Base-by-base conservation (phyloP, 805 yeast genomes). In the Spathaspora arborariae region DNA sequence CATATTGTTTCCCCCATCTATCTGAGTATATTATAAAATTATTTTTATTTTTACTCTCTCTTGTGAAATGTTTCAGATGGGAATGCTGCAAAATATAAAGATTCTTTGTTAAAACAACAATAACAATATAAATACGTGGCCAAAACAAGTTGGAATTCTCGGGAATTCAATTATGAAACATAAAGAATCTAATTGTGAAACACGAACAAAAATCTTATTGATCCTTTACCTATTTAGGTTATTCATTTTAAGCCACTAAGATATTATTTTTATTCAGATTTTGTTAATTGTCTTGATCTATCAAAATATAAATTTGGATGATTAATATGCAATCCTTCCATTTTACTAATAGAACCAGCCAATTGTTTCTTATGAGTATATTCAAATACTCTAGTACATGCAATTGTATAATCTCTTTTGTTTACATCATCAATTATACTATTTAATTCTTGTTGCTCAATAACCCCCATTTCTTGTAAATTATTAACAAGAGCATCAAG, bases 271-370 rank as follows among this genome's bases (percentile, higher is more conserved):
- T 22, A 30, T 18, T 42, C 45, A 3, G 50, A 33, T 37, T 59
- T 58, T 45, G 78, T 83, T 48, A 81, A 65, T 51, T 81, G 81
- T 52, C 84, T 70, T 21, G 88, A 81, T 56, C 95, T 75, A 52
- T 86, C 92, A 61, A 85, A 92, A 66, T 90, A 94, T 51, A 85
- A 75, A 59, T 91, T 90, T 4, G 99, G 98, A 68, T 90, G 96
- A 15, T 79, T 79, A 46, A 92, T 85, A 52, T 80, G 80, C 41
- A 80, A 73, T 49, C 79, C 82, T 48, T 81, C 85, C 38, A 63
- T 60, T 24, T 53, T 56, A 2, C 40, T 20, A 41, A 57, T 60
- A 26, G 59, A 57, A 39, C 57, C 57, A 53, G 50, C 68, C 44
- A 75, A 64, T 49, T 74, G 65, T 41, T 59, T 73, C 46, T 72